Conservation (phyloP, 306 rosid genomes). For the Dalbergia cochinchinensis region DNA sequence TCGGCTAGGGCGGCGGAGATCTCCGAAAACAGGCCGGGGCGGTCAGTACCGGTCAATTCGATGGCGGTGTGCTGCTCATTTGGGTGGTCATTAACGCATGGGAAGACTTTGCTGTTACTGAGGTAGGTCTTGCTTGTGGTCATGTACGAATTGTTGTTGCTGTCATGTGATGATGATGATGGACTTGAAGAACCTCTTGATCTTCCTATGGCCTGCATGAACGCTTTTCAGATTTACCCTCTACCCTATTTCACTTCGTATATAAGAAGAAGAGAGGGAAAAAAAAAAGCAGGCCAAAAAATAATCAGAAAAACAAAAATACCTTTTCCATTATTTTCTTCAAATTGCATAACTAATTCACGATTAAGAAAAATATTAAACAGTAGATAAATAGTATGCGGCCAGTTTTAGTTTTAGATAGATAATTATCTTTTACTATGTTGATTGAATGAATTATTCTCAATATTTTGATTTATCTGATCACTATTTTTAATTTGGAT, state of each 20-base stretch:
- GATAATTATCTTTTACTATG: no score
- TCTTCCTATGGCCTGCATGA: slow-evolving; percentile 60
- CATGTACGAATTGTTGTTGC: slow-evolving; percentile 2
- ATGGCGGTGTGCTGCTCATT: slow-evolving; percentile 61
- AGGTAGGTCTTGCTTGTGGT: slow-evolving; percentile 44
- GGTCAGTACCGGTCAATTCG: slow-evolving; percentile 66
- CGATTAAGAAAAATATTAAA: no score
- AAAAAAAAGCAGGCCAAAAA: neutral
- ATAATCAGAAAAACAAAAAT: neutral
- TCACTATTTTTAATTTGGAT: no score
- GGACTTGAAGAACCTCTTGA: slow-evolving; percentile 47
- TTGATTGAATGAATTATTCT: no score
- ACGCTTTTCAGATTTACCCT: slow-evolving; percentile 34
- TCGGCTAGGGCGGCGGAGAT: slow-evolving; percentile 66
- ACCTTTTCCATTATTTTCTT: no score
- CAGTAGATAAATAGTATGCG: no score
- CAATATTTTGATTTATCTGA: no score
- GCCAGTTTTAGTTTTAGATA: no score
- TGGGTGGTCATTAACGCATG: slow-evolving; percentile 24
- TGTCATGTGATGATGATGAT: neutral
- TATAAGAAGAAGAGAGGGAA: neutral
- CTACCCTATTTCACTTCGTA: slow-evolving; percentile 24
- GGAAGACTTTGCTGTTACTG: slow-evolving; percentile 26
- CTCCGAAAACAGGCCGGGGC: slow-evolving; percentile 75
- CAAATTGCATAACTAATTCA: no score